phyloP scores from a whole-genome alignment of 2,329 filamentous ascomycete genomes.

The Pseudocercospora fuligena region DNA sequence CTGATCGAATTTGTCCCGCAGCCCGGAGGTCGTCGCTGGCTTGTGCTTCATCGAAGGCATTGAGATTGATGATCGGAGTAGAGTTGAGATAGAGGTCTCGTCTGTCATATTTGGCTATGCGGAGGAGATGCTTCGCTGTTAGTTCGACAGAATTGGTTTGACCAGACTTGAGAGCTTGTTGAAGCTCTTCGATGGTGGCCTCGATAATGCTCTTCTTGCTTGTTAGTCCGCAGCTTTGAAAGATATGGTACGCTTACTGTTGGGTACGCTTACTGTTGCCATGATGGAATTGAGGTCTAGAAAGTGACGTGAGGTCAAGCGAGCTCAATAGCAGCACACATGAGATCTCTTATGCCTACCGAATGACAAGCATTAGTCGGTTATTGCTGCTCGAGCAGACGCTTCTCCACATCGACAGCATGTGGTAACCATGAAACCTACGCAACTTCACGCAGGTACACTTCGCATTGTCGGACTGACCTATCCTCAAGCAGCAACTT shows the following conservation, averaged over 20 bases:
- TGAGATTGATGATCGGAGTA: slow-evolving; percentile 52
- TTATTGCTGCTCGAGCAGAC: slow-evolving; percentile 7
- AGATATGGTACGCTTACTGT: not conserved
- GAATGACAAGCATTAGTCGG: not conserved
- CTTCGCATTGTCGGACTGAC: not conserved
- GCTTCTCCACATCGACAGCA: not conserved
- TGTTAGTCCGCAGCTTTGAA: not conserved
- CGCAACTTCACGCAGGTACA: not conserved
- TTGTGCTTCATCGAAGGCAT: slow-evolving; percentile 51
- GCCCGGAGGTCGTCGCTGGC: slow-evolving; percentile 52
- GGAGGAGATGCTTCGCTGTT: slow-evolving; percentile 49
- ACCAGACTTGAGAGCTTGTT: slow-evolving; percentile 45
- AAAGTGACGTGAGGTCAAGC: not conserved
- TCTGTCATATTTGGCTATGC: slow-evolving; percentile 53
- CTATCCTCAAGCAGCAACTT: not conserved
- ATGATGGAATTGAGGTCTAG: not conserved
- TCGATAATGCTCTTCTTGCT: slow-evolving; percentile 40
- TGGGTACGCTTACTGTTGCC: not conserved
- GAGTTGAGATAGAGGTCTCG: slow-evolving; percentile 47
- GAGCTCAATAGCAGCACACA: not conserved
- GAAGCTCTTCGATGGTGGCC: slow-evolving; percentile 50
- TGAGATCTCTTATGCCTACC: not conserved
- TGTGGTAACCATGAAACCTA: not conserved
- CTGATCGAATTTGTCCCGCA: slow-evolving; percentile 40
- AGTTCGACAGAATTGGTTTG: slow-evolving; percentile 50